A percentile compares a stretch with the other conserved stretches of the same genome.
These are phyloP conservation scores for Pinus albicaulis DNA, from an alignment of 75 land plant genomes.

Conservation along the genomic window DNA sequence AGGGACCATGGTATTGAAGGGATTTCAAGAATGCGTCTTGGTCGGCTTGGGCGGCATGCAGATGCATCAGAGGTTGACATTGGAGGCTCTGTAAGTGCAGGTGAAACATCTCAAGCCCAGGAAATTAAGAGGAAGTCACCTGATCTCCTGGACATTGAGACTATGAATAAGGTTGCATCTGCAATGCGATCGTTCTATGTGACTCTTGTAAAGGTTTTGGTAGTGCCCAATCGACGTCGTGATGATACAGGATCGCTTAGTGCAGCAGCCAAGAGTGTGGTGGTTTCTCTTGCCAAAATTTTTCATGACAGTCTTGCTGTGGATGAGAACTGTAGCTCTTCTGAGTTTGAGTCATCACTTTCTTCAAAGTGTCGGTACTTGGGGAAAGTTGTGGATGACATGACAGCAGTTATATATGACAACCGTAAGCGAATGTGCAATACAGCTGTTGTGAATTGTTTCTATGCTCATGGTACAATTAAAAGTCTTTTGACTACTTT, in stretches of 20 bases:
- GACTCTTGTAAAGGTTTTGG: constrained; percentile 75
- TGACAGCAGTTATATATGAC: constrained; percentile 70
- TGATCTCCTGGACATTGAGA: constrained; percentile 58
- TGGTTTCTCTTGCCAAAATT: constrained; percentile 62
- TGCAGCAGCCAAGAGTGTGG: constrained; percentile 62
- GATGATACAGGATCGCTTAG: constrained; percentile 61
- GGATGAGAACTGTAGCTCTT: constrained; percentile 36
- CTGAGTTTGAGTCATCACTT: constrained; percentile 49
- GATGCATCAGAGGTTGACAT: constrained; percentile 58
- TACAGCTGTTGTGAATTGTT: constrained; percentile 70
- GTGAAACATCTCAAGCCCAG: constrained; percentile 38
- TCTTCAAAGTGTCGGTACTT: constrained; percentile 92
- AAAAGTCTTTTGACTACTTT: constrained; percentile 81
- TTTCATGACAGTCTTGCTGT: constrained; percentile 69
- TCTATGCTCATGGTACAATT: constrained; percentile 83
- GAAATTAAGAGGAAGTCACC: constrained; percentile 79
- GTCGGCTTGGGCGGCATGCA: constrained; percentile 64
- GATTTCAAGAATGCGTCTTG: constrained; percentile 54
- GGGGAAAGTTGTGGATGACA: constrained; percentile 94
- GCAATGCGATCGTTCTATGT: constrained; percentile 69
- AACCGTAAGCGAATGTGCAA: constrained; percentile 69
- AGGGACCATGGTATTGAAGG: constrained; percentile 64
- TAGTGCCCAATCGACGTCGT: constrained; percentile 81
- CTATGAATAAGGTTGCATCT: constrained; percentile 54
- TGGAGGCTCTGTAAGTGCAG: constrained; percentile 22